Evolutionary conservation across 305 asterid species (phyloP), one percentile per base, ranked within the genome.

Genomic region (Fraxinus xanthoxyloides): DNA sequence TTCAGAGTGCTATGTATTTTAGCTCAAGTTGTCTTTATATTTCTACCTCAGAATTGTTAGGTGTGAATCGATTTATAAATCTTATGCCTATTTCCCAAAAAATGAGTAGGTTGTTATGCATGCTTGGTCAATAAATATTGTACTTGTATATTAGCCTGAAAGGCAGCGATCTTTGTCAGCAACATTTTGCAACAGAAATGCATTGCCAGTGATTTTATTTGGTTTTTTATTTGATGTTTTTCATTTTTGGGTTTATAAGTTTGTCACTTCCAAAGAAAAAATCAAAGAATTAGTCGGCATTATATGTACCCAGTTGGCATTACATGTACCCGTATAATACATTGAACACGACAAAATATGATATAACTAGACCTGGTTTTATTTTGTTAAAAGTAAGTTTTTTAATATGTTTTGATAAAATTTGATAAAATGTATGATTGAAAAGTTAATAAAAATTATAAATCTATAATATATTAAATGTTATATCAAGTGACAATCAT

Each of bases 11-110:
- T n/a, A 63, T 82, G 34, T 74, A 7, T 54, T 85, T 74, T 78
- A 13, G 75, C 61, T 79, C 3, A 10, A 76, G 31, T 74, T 79
- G 77, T 85, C 51, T 82, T 28, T 32, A 59, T 75, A 26, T 15
- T 30, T 77, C 78, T 80, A 23, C 74, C 4, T 83, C 54, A 51
- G 76, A 3, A 67, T 34, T 63, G 32, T 38, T 26, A 32, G 73
- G 73, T 65, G 34, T 65, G 35, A 24, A 26, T 65, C 13, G 5
- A 59, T 59, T 59, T 7, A 65, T 24, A 26, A 0, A 65, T 65
- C 35, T 65, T 65, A 65, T 65, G 35, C 19, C 15, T 65, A 65
- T 23, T 65, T 10, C 34, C 6, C 13, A 10, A 10, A 5, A 23
- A 63, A 10, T 26, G 28, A 63, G 30, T 3, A 5, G 5, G 12